Evolutionary conservation across 352 stramenopile species (phyloP), one percentile per base, ranked within the genome.

Genomic region (Phytophthora hybrid): DNA sequence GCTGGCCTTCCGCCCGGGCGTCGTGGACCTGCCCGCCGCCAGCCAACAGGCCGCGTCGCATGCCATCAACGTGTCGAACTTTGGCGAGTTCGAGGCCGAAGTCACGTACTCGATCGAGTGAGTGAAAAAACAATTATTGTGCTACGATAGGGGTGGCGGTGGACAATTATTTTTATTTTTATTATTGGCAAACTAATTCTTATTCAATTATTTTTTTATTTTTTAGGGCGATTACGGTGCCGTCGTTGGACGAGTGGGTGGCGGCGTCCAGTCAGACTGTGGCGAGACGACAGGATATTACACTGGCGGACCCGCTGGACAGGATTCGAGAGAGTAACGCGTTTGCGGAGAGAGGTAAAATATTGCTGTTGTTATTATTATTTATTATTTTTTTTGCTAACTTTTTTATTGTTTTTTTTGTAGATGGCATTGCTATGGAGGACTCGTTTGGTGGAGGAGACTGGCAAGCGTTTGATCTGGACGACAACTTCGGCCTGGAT

Each of bases 1-100:
- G 79, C 95, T 99, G 80, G 97, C 97, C 2, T 99, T 97, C 71
- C 90, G 91, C 9, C 90, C 91, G 0, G 89, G 90, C 5, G 82
- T 92, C 21, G 90, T 96, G 29, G 88, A 97, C 74, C 56, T 97
- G 53, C 91, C 91, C 0, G 76, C 80, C 9, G 81, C 76, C 54
- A 77, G 85, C 26, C 84, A 93, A 56, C 86, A 94, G 37, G 90
- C 85, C 7, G 92, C 83, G 46, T 59, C 83, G 3, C 82, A 93
- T 49, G 63, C 89, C 21, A 97, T 97, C 77, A 97, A 97, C 75
- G 88, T 95, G 13, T 82, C 78, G 59, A 90, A 88, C 61, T 97
- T 97, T 63, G 89, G 89, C 71, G 87, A 95, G 73, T 97, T 97
- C 74, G 88, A 96, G 60, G 77, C 85, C 32, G 84, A 97, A 66